Evolutionary conservation across 129 eudicot species (phyloP).

Genomic region (Mikania micrantha): DNA sequence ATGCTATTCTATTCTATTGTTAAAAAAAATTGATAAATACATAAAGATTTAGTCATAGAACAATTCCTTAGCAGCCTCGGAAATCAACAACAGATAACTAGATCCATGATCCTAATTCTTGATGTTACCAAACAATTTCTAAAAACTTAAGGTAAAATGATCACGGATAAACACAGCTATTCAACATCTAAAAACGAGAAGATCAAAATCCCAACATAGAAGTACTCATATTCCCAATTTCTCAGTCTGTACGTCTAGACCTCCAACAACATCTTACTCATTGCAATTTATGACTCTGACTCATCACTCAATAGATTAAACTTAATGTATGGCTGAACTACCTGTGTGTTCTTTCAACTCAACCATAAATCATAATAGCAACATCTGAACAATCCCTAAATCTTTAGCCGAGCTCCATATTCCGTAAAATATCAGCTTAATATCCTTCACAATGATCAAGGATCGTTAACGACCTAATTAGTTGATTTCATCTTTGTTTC

Average conservation of each 20-base stretch:
- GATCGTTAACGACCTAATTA: constrained; percentile 2
- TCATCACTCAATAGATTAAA: neutral
- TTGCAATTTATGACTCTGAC: neutral
- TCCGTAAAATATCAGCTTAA: constrained; percentile 2
- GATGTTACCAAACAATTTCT: neutral
- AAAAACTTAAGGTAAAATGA: neutral
- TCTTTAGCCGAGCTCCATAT: neutral
- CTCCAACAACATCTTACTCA: neutral
- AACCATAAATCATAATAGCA: neutral
- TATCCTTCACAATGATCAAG: neutral
- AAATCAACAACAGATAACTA: neutral
- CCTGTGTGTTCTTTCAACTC: neutral
- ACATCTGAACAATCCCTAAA: neutral
- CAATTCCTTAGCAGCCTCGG: neutral
- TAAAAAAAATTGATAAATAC: neutral
- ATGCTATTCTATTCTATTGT: too few species aligned
- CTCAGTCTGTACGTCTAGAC: neutral
- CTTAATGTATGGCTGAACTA: constrained; percentile 12
- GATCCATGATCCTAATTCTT: neutral
- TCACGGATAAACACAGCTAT: neutral
- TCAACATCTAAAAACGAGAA: neutral
- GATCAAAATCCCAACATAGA: neutral
- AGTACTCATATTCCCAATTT: neutral
- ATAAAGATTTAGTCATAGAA: neutral
- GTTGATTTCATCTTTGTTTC: neutral